Base-by-base conservation (phyloP, 2,329 filamentous ascomycete species). In the Ascomycota sp. region DNA sequence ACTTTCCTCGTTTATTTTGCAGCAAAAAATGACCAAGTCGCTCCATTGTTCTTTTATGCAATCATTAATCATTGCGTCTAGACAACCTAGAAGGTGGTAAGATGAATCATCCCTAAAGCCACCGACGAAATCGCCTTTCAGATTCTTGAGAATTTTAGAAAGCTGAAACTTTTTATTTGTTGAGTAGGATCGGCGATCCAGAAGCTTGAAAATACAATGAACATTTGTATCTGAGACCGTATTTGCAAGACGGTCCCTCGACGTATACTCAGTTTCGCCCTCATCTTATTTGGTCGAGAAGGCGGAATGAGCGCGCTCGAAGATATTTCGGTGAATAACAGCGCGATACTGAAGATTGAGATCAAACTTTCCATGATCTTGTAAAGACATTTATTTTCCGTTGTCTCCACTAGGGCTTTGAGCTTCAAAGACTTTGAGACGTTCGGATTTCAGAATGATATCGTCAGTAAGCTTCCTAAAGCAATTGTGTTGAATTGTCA, bases 31-130 rank as follows among this genome's bases (percentile, higher is more conserved):
- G 9, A 38, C 21, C 4, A 38, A 8, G 8, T n/a, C 19, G 2
- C 36, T 32, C 24, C 25, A 34, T n/a, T 30, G 22, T 2, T 21
- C 28, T 8, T 22, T 22, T 11, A 37, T 30, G 0, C 28, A 20
- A n/a, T 23, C 24, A 6, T 32, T 30, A 7, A 37, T 30, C 25
- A 35, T 28, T 5, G 19, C 27, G 8, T 31, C 20, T 6, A 37
- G 30, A 2, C 33, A 29, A 31, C n/a, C 3, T 3, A 9, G 7
- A 3, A 20, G 13, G 6, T 9, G 8, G 8, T 27, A 1, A 1
- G 20, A 12, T n/a, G 25, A 15, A 11, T 13, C 15, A 17, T 17
- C n/a, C 9, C 12, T 11, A 17, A 32, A 32, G 2, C 30, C 30
- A 3, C 30, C 30, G 12, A 32, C 24, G 3, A 28, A 4, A 15